Evolutionary conservation across 2,329 filamentous ascomycete species (phyloP), one percentile per base, ranked within the genome.

Genomic region (Teratosphaeria destructans): DNA sequence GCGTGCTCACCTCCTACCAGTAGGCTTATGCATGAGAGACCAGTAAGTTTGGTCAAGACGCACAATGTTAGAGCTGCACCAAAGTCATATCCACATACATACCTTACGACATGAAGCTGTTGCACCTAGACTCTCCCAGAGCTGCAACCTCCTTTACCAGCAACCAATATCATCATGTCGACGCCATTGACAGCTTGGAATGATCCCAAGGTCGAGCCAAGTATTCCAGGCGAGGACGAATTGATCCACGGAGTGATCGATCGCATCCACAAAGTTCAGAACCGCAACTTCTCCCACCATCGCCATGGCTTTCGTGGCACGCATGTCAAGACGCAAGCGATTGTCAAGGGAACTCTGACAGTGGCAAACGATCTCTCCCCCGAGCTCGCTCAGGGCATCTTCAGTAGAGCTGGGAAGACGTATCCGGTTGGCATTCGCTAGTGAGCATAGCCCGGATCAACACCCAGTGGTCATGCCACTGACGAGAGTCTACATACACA

Each of bases 301-400:
- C 61, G 64, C 12, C 63, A 65, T 35, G 61, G 60, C 52, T 62
- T 67, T 52, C 54, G 60, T 34, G 64, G 60, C 26, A 65, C 65
- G 3, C 65, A 65, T 55, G 63, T 65, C 37, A 67, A 66, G 56
- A 63, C 63, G 3, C 64, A 67, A 43, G 64, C 57, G 2, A 59
- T 67, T 16, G 64, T 66, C n/a, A 67, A 66, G 58, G 63, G 64
- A 2, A 49, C 16, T 49, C n/a, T 49, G 55, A 55, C 57, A n/a
- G 39, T 65, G 16, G 57, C 56, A 16, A 23, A 34, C 11, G 56
- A 64, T 37, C 59, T 67, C 2, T 61, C 64, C 49, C 54, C 56
- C n/a, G 59, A 65, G 19, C 57, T 65, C 10, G 55, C 59, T 34
- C 61, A 64, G 43, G 64, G 61, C 29, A 56, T 64, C 4, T 65